These are phyloP conservation scores for Mucor irregularis DNA, from an alignment of 371 early-diverging fungal genomes.

Conservation along the genomic window DNA sequence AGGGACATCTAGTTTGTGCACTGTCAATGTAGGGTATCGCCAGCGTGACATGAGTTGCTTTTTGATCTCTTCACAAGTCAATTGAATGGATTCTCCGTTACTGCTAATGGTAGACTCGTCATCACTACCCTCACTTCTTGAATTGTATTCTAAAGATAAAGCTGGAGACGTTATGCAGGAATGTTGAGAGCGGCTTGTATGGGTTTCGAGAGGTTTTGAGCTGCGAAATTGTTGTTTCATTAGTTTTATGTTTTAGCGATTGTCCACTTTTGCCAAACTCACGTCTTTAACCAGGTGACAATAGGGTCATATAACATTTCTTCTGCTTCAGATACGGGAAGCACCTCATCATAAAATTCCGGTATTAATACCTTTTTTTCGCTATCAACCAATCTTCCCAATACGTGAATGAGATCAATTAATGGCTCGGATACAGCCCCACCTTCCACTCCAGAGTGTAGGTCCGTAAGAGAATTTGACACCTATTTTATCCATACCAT, in stretches of 20 bases:
- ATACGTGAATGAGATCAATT: slow-evolving; percentile 70
- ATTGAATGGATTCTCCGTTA: slow-evolving; percentile 15
- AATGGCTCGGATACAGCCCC: slow-evolving; percentile 83
- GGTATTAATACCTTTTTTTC: slow-evolving; percentile 70
- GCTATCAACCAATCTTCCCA: slow-evolving; percentile 60
- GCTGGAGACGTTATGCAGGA: slow-evolving; percentile 31
- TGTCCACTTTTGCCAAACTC: no score
- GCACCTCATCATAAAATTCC: slow-evolving; percentile 63
- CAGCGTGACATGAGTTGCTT: slow-evolving; percentile 73
- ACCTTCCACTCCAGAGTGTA: slow-evolving; percentile 86
- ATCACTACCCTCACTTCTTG: slow-evolving; percentile 10
- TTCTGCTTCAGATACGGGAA: slow-evolving; percentile 53
- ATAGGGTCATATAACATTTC: slow-evolving; percentile 58
- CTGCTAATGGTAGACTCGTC: slow-evolving; percentile 19
- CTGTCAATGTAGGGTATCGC: slow-evolving; percentile 78
- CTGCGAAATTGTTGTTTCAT: not conserved
- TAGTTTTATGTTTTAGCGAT: no score
- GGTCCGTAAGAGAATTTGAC: slow-evolving; percentile 57
- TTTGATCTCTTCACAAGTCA: slow-evolving; percentile 37
- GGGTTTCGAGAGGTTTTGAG: slow-evolving; percentile 14
- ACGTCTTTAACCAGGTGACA: slow-evolving; percentile 49
- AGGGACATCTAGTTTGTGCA: slow-evolving; percentile 79
- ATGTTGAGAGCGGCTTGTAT: slow-evolving; percentile 32
- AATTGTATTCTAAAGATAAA: slow-evolving; percentile 6
- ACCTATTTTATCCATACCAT: slow-evolving; percentile 38